Conservation (phyloP, 2,329 filamentous ascomycete species). For the Aspergillus pseudonomiae region DNA sequence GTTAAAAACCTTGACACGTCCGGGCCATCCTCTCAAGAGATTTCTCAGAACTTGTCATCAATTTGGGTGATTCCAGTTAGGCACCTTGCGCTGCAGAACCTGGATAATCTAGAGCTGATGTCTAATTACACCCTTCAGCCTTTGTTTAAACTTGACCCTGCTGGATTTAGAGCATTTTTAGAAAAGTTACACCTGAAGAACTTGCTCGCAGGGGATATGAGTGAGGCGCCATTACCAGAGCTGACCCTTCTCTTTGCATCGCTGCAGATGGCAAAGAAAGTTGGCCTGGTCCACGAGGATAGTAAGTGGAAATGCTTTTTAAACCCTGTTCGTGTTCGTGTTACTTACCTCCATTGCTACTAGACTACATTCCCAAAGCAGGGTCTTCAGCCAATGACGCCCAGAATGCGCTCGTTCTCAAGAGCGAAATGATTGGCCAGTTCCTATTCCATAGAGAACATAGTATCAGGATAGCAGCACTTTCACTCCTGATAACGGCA, state of each 20-base stretch:
- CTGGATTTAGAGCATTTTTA: constrained; percentile 54
- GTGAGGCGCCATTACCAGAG: constrained; percentile 54
- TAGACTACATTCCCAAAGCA: constrained; percentile 34
- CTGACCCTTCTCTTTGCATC: constrained; percentile 66
- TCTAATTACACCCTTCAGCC: constrained; percentile 41
- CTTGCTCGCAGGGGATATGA: constrained; percentile 50
- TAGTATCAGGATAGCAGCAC: constrained; percentile 74
- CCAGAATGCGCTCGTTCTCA: constrained; percentile 33
- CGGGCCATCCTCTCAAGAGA: constrained; percentile 3
- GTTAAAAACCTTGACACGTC: constrained; percentile 20
- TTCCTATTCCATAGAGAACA: constrained; percentile 55
- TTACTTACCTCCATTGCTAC: constrained; percentile 5
- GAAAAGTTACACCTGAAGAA: constrained; percentile 57
- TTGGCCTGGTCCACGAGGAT: constrained; percentile 70
- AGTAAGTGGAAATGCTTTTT: constrained; percentile 44
- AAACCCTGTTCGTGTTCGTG: constrained; percentile 8
- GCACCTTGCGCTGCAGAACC: constrained; percentile 39
- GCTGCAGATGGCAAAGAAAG: constrained; percentile 72
- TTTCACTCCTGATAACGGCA: constrained; percentile 78
- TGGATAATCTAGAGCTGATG: constrained; percentile 38
- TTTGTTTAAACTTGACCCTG: constrained; percentile 36
- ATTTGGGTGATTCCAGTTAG: constrained; percentile 43
- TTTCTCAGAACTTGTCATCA: constrained; percentile 21
- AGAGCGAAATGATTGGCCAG: constrained; percentile 39
- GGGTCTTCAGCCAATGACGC: constrained; percentile 14